Conservation (phyloP, 2,329 filamentous ascomycete genomes). For the Fusarium papillatum region DNA sequence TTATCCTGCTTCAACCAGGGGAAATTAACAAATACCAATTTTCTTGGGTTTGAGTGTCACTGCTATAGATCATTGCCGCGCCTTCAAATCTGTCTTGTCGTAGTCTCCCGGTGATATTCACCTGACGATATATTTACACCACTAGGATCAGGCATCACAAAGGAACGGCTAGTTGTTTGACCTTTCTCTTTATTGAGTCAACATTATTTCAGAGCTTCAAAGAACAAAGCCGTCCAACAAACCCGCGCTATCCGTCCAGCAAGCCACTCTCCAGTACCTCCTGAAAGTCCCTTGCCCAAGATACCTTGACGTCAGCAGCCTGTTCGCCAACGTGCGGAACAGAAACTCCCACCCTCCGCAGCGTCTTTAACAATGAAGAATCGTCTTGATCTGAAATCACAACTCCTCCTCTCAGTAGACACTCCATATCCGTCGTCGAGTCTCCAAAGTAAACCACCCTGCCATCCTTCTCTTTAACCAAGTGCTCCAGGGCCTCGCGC, state of each 20-base stretch:
- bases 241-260: slow-evolving; percentile 26
- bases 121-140: neutral
- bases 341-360: slow-evolving; percentile 53
- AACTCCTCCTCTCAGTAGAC: slow-evolving; percentile 62
- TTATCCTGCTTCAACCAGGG: neutral
- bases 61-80: neutral
- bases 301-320: slow-evolving; percentile 37
- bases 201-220: neutral
- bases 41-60: neutral
- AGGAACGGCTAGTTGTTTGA: neutral
- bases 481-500: slow-evolving; percentile 53
- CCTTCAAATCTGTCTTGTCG: neutral
- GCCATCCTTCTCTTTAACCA: slow-evolving; percentile 37
- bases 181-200: neutral
- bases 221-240: neutral
- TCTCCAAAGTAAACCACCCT: slow-evolving; percentile 69
- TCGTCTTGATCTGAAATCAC: slow-evolving; percentile 57
- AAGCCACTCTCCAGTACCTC: slow-evolving; percentile 54
- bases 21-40: neutral
- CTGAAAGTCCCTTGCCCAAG: slow-evolving; percentile 59
- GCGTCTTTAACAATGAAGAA: slow-evolving; percentile 51
- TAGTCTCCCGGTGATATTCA: neutral
- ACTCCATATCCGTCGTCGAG: slow-evolving; percentile 69
- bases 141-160: neutral
- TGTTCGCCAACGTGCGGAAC: slow-evolving; percentile 53